Conservation (phyloP, 1,284 basidiomycete species). For the Meripilus lineatus region DNA sequence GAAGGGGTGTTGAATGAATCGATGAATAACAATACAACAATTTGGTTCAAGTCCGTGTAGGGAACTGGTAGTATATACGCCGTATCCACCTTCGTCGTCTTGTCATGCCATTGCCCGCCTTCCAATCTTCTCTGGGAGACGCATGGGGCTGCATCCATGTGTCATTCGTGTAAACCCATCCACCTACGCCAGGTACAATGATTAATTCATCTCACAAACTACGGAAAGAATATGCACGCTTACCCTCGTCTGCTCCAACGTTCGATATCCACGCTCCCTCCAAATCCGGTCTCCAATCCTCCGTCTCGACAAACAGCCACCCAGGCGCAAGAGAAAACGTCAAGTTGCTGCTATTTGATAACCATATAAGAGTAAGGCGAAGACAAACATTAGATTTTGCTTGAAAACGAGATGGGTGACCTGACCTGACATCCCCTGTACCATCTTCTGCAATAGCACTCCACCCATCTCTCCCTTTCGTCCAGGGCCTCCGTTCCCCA, state of each 20-base stretch:
- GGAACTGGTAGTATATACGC: slow-evolving; percentile 55
- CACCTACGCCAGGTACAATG: slow-evolving; percentile 36
- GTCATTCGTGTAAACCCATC: slow-evolving; percentile 77
- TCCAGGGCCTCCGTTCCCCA: slow-evolving; percentile 62
- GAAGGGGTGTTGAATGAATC: too few species aligned
- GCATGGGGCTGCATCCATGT: slow-evolving; percentile 53
- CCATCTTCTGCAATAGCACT: slow-evolving; percentile 44
- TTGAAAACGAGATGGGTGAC: slow-evolving; percentile 3
- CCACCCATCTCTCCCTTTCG: slow-evolving; percentile 69
- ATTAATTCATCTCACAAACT: slow-evolving; percentile 2
- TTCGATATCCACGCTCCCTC: slow-evolving; percentile 46
- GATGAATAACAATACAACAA: too few species aligned
- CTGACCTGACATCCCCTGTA: slow-evolving; percentile 60
- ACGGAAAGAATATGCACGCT: slow-evolving; percentile 13
- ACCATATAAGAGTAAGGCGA: not conserved
- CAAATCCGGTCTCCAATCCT: slow-evolving; percentile 69
- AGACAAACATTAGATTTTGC: not conserved
- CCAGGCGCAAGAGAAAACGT: slow-evolving; percentile 66
- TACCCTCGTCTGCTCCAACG: slow-evolving; percentile 43
- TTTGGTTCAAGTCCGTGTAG: too few species aligned
- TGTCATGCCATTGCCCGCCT: slow-evolving; percentile 44
- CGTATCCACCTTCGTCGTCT: slow-evolving; percentile 60
- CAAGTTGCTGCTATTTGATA: slow-evolving; percentile 58
- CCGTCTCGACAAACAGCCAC: slow-evolving; percentile 69
- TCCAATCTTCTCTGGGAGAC: slow-evolving; percentile 38